These are phyloP conservation scores for Ophiostoma perfectum DNA, from an alignment of 2,329 filamentous ascomycete species.

Conservation along the genomic window DNA sequence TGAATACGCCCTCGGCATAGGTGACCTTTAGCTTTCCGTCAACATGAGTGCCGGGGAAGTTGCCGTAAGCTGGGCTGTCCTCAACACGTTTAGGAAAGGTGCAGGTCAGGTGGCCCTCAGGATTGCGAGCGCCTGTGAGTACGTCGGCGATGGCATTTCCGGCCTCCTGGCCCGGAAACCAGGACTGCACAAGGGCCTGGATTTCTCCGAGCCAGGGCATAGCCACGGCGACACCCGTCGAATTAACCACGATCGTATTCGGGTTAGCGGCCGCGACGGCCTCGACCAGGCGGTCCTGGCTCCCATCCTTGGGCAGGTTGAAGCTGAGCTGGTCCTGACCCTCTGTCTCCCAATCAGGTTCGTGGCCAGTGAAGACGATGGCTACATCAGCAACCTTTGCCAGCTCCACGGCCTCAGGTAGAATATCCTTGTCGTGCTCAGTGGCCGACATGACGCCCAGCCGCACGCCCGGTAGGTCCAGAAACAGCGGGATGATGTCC, in stretches of 20 bases:
- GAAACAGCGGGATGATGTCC: conserved; percentile 11
- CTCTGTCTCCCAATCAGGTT: conserved; percentile 14
- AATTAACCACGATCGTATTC: conserved; percentile 14
- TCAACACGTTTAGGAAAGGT: conserved; percentile 59
- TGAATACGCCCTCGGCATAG: conserved; percentile 74
- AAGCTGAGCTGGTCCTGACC: conserved; percentile 12
- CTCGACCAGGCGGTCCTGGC: conserved; percentile 3
- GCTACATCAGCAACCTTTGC: conserved; percentile 10
- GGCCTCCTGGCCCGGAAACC: conserved; percentile 16
- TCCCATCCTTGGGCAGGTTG: conserved; percentile 15
- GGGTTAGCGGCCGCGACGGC: conserved; percentile 14
- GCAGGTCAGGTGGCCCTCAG: conserved; percentile 5
- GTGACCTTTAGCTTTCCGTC: conserved; percentile 60
- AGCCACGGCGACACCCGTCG: conserved; percentile 13
- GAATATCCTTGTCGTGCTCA: conserved; percentile 10
- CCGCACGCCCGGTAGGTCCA: conserved; percentile 4
- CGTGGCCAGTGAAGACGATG: conserved; percentile 15
- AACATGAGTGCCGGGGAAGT: conserved; percentile 53
- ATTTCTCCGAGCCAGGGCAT: conserved; percentile 14
- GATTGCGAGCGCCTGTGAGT: not conserved
- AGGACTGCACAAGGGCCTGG: conserved; percentile 16
- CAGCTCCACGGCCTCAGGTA: conserved; percentile 12
- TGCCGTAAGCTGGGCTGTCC: conserved; percentile 71
- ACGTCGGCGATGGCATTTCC: conserved; percentile 16
- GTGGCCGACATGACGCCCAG: conserved; percentile 15